Percentiles rank a stretch among this genome's conserved stretches.
Conservation (phyloP, 2,329 filamentous ascomycete species). For the Hypoxylon sp. region DNA sequence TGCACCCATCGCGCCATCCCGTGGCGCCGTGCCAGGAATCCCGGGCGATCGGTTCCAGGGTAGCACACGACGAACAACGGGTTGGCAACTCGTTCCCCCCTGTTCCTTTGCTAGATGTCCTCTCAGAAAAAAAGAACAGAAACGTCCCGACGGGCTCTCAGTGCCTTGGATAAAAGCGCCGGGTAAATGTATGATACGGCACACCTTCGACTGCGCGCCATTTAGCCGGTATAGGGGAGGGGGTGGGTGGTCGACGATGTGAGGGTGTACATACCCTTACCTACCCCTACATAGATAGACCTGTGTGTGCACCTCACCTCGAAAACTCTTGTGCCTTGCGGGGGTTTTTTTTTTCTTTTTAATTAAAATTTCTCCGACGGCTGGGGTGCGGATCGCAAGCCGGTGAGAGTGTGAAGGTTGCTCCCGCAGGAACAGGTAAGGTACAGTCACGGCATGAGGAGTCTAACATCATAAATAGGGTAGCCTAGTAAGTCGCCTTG, state of each 20-base stretch:
- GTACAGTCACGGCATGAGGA: constrained; percentile 28
- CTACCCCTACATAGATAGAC: too few species aligned
- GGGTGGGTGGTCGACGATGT: neutral
- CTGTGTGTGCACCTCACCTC: too few species aligned
- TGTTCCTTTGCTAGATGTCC: neutral
- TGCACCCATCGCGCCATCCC: constrained; percentile 16
- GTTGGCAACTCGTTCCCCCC: constrained; percentile 7
- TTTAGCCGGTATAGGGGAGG: constrained; percentile 37
- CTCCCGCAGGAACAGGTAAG: constrained; percentile 38
- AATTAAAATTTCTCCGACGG: constrained; percentile 31
- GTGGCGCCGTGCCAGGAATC: constrained; percentile 34
- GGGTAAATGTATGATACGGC: constrained; percentile 34
- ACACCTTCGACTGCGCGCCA: constrained; percentile 34
- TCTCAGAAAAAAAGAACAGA: constrained; percentile 6
- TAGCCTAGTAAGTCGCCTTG: neutral
- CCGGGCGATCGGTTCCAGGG: constrained; percentile 41
- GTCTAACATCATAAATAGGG: constrained; percentile 11
- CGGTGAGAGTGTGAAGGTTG: constrained; percentile 26
- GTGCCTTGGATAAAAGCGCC: constrained; percentile 39
- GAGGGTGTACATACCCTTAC: neutral
- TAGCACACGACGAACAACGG: constrained; percentile 24
- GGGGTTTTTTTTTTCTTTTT: constrained; percentile 15
- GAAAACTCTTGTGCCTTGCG: constrained; percentile 10
- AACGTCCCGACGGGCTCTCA: constrained; percentile 35
- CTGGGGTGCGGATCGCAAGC: constrained; percentile 34